Conservation (phyloP, 2,329 filamentous ascomycete genomes). For the Paraconiothyrium brasiliense region DNA sequence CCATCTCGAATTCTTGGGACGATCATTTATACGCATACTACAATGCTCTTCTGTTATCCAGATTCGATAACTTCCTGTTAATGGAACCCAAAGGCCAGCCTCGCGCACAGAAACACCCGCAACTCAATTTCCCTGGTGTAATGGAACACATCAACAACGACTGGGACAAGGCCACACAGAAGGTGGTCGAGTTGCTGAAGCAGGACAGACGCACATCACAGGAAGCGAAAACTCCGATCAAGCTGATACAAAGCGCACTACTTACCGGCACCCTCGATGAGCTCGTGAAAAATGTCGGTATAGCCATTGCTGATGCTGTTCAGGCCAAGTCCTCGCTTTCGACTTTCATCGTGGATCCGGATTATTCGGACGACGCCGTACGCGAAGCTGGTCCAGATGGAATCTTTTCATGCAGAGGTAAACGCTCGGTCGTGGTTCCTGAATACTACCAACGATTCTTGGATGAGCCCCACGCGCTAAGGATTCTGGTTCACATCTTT, state of each 20-base stretch:
- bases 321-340: conserved; percentile 36
- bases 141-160: conserved; percentile 69
- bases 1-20: conserved; percentile 81
- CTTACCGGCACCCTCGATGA: conserved; percentile 67
- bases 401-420: conserved; percentile 27
- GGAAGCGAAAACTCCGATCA: conserved; percentile 72
- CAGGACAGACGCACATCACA: conserved; percentile 63
- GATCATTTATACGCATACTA: conserved; percentile 88
- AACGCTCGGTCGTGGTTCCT: conserved; percentile 34
- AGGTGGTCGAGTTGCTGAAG: conserved; percentile 69
- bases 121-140: conserved; percentile 72
- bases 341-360: conserved; percentile 45
- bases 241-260: conserved; percentile 79
- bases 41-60: conserved; percentile 81
- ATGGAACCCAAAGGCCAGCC: conserved; percentile 60
- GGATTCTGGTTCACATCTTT: conserved; percentile 63
- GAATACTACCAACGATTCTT: conserved; percentile 45
- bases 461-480: conserved; percentile 54
- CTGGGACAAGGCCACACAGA: conserved; percentile 59
- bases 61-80: conserved; percentile 78
- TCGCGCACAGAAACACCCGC: conserved; percentile 63
- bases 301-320: conserved; percentile 53
- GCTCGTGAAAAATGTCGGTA: conserved; percentile 55
- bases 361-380: conserved; percentile 14
- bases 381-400: conserved; percentile 2